phyloP scores from a whole-genome alignment of 2,329 filamentous ascomycete species.

The Claviceps pazoutovae region DNA sequence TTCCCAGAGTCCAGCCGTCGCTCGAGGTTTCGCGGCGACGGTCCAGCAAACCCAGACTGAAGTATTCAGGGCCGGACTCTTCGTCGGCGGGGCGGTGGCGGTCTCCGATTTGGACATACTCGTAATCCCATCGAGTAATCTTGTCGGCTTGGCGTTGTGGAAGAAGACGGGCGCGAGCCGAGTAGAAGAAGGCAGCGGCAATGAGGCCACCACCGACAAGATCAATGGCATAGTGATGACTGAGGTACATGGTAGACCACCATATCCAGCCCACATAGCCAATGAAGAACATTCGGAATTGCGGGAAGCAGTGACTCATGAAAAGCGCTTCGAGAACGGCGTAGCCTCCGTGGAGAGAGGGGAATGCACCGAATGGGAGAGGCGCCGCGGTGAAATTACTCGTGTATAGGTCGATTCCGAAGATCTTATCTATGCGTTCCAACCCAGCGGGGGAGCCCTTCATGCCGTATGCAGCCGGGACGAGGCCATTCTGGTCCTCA shows the following conservation, averaged over 20 bases:
- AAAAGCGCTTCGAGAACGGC: slow-evolving; percentile 83
- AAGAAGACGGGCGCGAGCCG: slow-evolving; percentile 65
- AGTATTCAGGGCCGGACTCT: slow-evolving; percentile 31
- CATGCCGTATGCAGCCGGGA: slow-evolving; percentile 87
- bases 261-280: slow-evolving; percentile 85
- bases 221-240: slow-evolving; percentile 93
- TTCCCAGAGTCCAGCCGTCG: slow-evolving; percentile 84
- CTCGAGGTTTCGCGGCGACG: slow-evolving; percentile 40
- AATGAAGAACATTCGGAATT: slow-evolving; percentile 64
- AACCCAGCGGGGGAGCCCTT: slow-evolving; percentile 78
- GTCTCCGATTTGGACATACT: slow-evolving; percentile 79
- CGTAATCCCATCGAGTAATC: slow-evolving; percentile 85
- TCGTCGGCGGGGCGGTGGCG: slow-evolving; percentile 28
- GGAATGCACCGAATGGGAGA: slow-evolving; percentile 88
- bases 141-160: slow-evolving; percentile 75
- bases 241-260: slow-evolving; percentile 98
- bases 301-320: slow-evolving; percentile 84
- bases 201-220: slow-evolving; percentile 73
- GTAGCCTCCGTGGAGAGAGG: slow-evolving; percentile 79
- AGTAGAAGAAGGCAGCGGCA: slow-evolving; percentile 68
- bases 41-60: slow-evolving; percentile 32
- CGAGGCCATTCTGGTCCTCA: slow-evolving; percentile 81
- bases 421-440: slow-evolving; percentile 75
- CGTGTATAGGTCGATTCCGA: slow-evolving; percentile 85
- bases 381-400: slow-evolving; percentile 83